Conservation (phyloP, 225 moss, liverwort and hornwort species). For the Polytrichum commune region DNA sequence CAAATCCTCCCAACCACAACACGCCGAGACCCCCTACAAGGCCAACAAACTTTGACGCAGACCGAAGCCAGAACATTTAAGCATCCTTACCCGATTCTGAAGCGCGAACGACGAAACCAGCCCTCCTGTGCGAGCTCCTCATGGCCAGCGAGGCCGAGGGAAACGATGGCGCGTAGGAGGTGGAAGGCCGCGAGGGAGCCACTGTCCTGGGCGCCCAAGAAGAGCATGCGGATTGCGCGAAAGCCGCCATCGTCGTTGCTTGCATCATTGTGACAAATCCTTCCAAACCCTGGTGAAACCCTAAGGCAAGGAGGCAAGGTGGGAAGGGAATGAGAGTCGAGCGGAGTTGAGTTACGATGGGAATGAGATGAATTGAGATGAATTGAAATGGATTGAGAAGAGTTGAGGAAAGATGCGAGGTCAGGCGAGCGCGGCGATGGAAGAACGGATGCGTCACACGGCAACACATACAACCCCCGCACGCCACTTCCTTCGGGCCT, state of each 20-base stretch:
- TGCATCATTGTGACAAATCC: not conserved
- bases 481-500: too few species aligned
- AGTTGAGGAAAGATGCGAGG: too few species aligned
- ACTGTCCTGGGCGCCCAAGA: constrained; percentile 19
- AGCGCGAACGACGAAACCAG: constrained; percentile 22
- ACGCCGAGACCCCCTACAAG: not conserved
- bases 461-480: too few species aligned
- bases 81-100: constrained; percentile 32
- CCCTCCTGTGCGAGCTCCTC: constrained; percentile 15
- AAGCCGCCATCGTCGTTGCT: constrained; percentile 13
- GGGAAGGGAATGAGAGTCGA: too few species aligned
- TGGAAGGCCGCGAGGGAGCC: constrained; percentile 7
- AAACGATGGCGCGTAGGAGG: constrained; percentile 9
- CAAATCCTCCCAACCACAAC: not conserved
- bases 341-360: too few species aligned
- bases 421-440: too few species aligned
- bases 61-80: not conserved
- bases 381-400: too few species aligned
- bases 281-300: not conserved
- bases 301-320: too few species aligned
- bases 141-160: constrained; percentile 19
- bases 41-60: not conserved
- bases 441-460: too few species aligned
- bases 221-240: constrained; percentile 15
- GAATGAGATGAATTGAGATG: too few species aligned